Evolutionary conservation across 2,329 filamentous ascomycete genomes (phyloP), one percentile per base, ranked within the genome.

Genomic region (Neofusicoccum laricinum): DNA sequence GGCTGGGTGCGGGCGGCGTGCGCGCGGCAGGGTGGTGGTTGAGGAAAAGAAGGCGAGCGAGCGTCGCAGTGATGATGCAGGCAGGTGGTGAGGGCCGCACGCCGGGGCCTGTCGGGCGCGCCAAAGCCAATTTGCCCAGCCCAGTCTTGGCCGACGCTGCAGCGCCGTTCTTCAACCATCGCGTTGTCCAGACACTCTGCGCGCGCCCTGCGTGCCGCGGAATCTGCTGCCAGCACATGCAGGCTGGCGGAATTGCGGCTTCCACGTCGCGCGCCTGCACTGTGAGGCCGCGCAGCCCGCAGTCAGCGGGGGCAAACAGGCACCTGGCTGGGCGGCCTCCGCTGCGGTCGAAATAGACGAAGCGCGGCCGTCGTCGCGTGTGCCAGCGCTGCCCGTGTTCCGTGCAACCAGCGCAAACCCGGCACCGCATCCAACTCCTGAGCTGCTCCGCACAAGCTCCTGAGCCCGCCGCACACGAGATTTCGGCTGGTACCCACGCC

Each of bases 51-150:
- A 38, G 57, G 45, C 43, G 32, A 43, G 34, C 30, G 36, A 57
- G 36, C 34, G 40, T 41, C 21, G 36, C 36, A 45, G 53, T 43
- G 58, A 51, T 62, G 45, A 51, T 49, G 43, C 45, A 51, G 43
- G 53, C 57, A 62, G 58, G 58, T 62, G 58, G 46, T 49, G 58
- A 40, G 58, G 57, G 57, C 57, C 40, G 40, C 55, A 25, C 57
- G 57, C 57, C 58, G 45, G 45, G 57, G 41, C 57, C 40, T 21
- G 53, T 36, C 49, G 49, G 49, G 49, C 49, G 49, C 30, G 14
- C 30, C 48, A 48, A 48, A 48, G 45, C 51, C 51, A 57, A 57
- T 41, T 25, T 25, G 51, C 51, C 51, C 38, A 45, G 38, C 53
- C 40, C 53, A 58, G 55, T 46, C 55, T 59, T 59, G 55, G 55